Evolutionary conservation across 441 rosid species (phyloP), one percentile per base, ranked within the genome.

Genomic region (Populus hybrid): DNA sequence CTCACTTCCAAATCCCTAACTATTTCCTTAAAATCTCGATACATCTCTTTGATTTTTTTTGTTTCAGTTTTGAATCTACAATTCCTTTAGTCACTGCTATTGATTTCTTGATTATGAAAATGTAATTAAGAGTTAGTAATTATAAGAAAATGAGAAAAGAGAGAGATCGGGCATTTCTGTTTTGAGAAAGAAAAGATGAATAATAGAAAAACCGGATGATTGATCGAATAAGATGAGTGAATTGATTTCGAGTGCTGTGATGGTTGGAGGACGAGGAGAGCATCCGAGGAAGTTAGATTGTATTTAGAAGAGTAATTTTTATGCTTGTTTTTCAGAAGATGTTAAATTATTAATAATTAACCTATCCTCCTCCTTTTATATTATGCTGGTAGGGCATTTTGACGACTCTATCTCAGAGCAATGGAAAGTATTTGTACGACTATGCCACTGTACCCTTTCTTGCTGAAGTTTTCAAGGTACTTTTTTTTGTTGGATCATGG

Each of bases 371-470:
- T 26, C 77, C 38, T 69, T 16, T 53, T 30, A 30, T 30, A 30
- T 14, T 69, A 7, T 74, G 57, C 34, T n/a, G 57, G 14, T 82
- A 92, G 94, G 94, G 93, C 75, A 92, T 89, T 67, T 75, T 91
- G 79, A 90, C 95, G 3, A 88, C 91, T 11, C 92, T 91, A 18
- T 91, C 97, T 73, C 94, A 91, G 83, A 91, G 91, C 76, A 81
- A 89, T 78, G 97, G 97, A 76, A 91, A 83, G 72, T 89, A 92
- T 76, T 84, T 83, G 70, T 92, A 91, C 74, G 95, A 92, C 72
- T 92, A 89, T 77, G 93, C 95, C 0, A 92, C 93, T 3, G 88
- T 89, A 78, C 95, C 95, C 7, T 91, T 90, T 87, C 91, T 92
- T 69, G 94, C 93, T 12, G 92, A 92, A 84, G 81, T 86, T 75